Conservation (phyloP, 768 basidiomycete genomes). For the Tephrocybe sp. region DNA sequence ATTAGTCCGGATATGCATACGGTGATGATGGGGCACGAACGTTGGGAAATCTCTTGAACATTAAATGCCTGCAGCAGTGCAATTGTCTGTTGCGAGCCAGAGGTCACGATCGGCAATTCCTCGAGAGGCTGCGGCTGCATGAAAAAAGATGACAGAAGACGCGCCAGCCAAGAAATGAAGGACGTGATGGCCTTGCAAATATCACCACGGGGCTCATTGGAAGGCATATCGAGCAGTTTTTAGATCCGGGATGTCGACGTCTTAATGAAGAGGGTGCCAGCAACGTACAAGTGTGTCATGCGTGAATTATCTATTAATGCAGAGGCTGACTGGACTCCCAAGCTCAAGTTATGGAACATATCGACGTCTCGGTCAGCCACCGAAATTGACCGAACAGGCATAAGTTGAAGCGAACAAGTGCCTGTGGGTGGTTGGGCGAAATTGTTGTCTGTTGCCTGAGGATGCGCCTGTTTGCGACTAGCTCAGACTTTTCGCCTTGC, state of each 20-base stretch:
- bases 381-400: not conserved
- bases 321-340: constrained; percentile 5
- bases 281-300: not conserved
- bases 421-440: not conserved
- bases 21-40: not conserved
- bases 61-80: constrained; percentile 9
- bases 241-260: constrained; percentile 4
- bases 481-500: not conserved
- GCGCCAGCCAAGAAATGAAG: constrained; percentile 12
- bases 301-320: not conserved
- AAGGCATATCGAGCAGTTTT: constrained; percentile 3
- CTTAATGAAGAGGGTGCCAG: not conserved
- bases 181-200: constrained; percentile 8
- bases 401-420: not conserved
- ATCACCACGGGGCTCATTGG: not conserved
- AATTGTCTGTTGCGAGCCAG: constrained; percentile 11
- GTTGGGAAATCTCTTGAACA: constrained; percentile 1
- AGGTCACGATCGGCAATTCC: constrained; percentile 10
- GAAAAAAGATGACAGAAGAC: constrained; percentile 3
- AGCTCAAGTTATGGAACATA: not conserved
- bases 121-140: constrained; percentile 5
- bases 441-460: not conserved
- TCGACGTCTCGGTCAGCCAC: constrained; percentile 3
- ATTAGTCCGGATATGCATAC: not conserved
- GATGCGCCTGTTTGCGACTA: not conserved